Conservation (phyloP, 371 early-diverging fungal genomes). For the Chytridium lagenaria region DNA sequence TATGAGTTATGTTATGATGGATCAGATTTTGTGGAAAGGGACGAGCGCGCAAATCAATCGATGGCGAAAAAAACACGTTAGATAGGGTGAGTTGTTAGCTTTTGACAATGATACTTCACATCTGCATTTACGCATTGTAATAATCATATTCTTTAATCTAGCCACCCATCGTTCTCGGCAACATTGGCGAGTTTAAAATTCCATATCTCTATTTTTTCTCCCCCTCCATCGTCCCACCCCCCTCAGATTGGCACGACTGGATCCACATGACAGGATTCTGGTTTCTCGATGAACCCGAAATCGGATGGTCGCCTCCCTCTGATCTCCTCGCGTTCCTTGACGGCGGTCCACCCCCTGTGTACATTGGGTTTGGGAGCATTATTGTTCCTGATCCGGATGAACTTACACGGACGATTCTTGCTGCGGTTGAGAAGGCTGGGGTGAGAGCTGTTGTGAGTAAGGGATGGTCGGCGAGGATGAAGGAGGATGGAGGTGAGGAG, state of each 20-base stretch:
- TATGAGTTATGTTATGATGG: constrained; percentile 79
- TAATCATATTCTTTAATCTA: constrained; percentile 31
- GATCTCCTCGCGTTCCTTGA: constrained; percentile 66
- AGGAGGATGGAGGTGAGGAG: constrained; percentile 1
- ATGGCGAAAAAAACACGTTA: constrained; percentile 66
- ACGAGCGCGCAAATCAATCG: constrained; percentile 68
- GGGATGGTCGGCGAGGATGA: constrained; percentile 68
- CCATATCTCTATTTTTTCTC: constrained; percentile 81
- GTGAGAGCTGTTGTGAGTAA: constrained; percentile 79
- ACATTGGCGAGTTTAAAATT: constrained; percentile 65
- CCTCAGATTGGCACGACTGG: constrained; percentile 81
- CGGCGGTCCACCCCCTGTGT: constrained; percentile 67
- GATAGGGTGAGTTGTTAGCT: constrained; percentile 31
- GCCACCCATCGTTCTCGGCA: constrained; percentile 62
- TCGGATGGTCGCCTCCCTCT: constrained; percentile 54
- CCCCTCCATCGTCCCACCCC: constrained; percentile 71
- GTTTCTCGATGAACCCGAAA: constrained; percentile 75
- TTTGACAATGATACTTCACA: constrained; percentile 5
- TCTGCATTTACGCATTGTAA: no score
- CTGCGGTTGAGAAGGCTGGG: constrained; percentile 68
- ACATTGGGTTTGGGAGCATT: constrained; percentile 87
- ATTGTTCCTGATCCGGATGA: constrained; percentile 78
- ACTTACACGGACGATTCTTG: constrained; percentile 68
- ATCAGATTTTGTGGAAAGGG: constrained; percentile 78
- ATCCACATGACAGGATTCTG: constrained; percentile 81